phyloP scores from a whole-genome alignment of 352 stramenopile species.

The Phytopythium chamaehyphon region DNA sequence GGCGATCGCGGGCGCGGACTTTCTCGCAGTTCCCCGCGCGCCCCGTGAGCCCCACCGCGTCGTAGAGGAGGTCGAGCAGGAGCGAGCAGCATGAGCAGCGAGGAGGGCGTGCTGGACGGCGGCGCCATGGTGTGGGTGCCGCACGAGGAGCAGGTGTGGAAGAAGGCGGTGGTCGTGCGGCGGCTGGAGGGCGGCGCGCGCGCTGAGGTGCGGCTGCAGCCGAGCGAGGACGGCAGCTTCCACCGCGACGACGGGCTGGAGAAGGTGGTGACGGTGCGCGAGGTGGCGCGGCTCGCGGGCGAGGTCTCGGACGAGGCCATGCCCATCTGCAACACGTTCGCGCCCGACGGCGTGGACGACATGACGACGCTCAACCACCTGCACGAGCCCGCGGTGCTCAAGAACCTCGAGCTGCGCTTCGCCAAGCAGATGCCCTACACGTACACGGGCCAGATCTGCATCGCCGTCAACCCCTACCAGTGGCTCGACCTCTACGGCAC shows the following conservation, averaged over 20 bases:
- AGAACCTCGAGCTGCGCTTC: conserved; percentile 75
- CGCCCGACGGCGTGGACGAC: conserved; percentile 56
- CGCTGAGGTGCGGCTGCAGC: conserved; percentile 61
- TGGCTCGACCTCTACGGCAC: conserved; percentile 73
- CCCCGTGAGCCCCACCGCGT: no score
- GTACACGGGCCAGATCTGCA: conserved; percentile 79
- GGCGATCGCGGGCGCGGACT: no score
- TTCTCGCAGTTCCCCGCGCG: no score
- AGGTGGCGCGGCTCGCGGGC: conserved; percentile 61
- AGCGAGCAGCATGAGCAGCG: conserved; percentile 26
- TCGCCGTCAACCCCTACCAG: conserved; percentile 79
- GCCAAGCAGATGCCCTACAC: conserved; percentile 70
- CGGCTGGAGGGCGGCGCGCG: conserved; percentile 41
- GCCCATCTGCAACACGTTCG: conserved; percentile 83
- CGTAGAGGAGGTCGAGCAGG: neutral
- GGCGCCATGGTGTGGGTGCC: conserved; percentile 80
- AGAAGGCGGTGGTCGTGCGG: conserved; percentile 63
- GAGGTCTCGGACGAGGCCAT: conserved; percentile 76
- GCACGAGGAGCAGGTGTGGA: conserved; percentile 72
- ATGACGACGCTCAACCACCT: conserved; percentile 82
- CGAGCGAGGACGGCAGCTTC: conserved; percentile 47
- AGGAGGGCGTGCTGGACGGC: conserved; percentile 48
- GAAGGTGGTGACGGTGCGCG: conserved; percentile 53
- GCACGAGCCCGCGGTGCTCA: conserved; percentile 70
- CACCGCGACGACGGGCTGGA: conserved; percentile 57